Evolutionary conservation across 2,329 filamentous ascomycete species (phyloP), one percentile per base, ranked within the genome.

Genomic region (Aspergillus transmontanensis): DNA sequence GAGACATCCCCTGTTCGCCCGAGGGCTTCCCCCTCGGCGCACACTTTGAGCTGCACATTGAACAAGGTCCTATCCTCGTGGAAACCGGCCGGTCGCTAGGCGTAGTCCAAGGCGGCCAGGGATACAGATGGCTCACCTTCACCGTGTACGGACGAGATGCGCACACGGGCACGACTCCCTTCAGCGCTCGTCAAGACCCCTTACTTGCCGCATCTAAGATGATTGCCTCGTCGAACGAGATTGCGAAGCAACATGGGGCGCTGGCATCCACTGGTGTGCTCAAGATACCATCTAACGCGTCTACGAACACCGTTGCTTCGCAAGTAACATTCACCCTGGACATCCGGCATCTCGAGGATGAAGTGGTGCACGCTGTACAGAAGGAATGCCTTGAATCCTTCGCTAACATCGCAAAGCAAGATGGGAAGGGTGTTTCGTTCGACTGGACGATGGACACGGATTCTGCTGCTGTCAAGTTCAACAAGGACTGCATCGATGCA

Each of bases 41-140:
- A 0, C 90, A 93, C 72, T 93, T 94, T 70, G 90, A 94, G 74
- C 81, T 94, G 4, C 91, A 94, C 71, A 94, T 94, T 54, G 91
- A 94, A 73, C 91, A 94, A 73, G 90, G 90, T 0, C 89, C 90
- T 0, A 85, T 91, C 16, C 82, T 94, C 0, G 89, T 92, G 69
- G 82, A 83, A 28, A 81, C 83, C 16, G 76, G 81, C 16, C 82
- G 85, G 62, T 87, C 87, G 59, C 84, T 93, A 60, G 87, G 88
- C 9, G 82, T 90, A 2, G 90, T 92, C 0, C 83, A 83, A 30
- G 89, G 89, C 2, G 89, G 89, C 0, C 89, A 92, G 72, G 87
- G 87, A 6, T 91, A 90, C 72, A 84, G 86, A 64, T 92, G 90
- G 90, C 85, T 87, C 71, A 89, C 84, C 0, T 74, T 92, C 36